phyloP scores from a whole-genome alignment of 2,329 filamentous ascomycete genomes.

The Monosporascus sp. region DNA sequence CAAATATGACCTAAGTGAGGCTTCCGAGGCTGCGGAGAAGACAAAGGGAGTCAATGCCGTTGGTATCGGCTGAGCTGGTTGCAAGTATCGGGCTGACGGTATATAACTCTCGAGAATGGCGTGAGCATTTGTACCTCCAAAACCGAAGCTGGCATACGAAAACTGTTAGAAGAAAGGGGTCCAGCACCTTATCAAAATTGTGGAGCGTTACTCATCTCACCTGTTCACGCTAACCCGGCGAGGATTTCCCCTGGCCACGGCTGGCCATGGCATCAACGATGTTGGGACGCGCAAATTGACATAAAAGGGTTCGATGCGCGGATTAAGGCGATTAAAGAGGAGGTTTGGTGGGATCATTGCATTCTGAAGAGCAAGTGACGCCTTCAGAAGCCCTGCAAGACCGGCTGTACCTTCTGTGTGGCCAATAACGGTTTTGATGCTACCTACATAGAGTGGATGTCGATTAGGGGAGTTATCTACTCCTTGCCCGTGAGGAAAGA shows the following conservation, averaged over 20 bases:
- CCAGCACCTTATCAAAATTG: neutral
- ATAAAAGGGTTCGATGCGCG: too few species aligned
- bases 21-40: constrained; percentile 13
- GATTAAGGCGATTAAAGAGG: too few species aligned
- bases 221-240: constrained; percentile 17
- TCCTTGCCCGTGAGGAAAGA: constrained; percentile 11
- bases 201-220: neutral
- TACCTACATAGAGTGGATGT: neutral
- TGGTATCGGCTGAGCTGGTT: too few species aligned
- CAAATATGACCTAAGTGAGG: constrained; percentile 1
- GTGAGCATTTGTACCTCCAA: too few species aligned
- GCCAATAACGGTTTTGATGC: too few species aligned
- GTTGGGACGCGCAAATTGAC: constrained; percentile 10
- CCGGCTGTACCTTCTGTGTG: neutral
- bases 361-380: too few species aligned
- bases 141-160: too few species aligned
- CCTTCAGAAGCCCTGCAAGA: too few species aligned
- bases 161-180: neutral
- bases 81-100: too few species aligned
- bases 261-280: constrained; percentile 11
- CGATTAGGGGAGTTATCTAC: too few species aligned
- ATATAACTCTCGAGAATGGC: too few species aligned
- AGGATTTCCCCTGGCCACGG: neutral
- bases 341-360: too few species aligned
- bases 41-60: constrained; percentile 6